Conservation (phyloP, 257 asterid species). For the Oldenlandia corymbosa region DNA sequence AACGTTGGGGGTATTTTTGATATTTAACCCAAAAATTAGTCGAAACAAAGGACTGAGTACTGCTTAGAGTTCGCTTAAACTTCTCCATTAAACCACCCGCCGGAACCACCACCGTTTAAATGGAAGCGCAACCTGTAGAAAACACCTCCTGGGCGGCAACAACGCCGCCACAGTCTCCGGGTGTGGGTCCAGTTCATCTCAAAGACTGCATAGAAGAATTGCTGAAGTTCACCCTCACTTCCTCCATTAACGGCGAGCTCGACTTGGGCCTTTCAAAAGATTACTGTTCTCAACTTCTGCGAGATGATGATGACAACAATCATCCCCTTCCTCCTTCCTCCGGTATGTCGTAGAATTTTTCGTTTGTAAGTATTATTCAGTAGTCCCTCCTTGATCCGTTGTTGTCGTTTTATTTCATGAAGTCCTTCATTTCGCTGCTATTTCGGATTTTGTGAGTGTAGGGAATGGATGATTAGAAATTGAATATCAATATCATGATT, state of each 20-base stretch:
- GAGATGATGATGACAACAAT: conserved; percentile 35
- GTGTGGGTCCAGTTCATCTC: conserved; percentile 28
- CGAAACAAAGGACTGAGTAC: no score
- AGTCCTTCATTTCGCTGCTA: background rate
- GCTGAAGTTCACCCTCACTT: conserved; percentile 44
- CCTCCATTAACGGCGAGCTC: conserved; percentile 38
- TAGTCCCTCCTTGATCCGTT: no score
- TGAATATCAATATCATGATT: no score
- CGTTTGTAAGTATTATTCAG: no score
- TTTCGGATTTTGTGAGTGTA: background rate
- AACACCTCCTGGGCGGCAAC: background rate
- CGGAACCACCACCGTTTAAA: background rate
- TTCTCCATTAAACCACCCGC: no score
- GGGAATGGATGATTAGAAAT: background rate
- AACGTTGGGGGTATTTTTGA: no score
- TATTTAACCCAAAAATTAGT: no score
- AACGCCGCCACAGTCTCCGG: conserved; percentile 45
- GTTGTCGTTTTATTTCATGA: background rate
- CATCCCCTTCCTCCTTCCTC: conserved; percentile 13
- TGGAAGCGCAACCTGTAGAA: background rate
- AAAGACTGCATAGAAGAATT: conserved; percentile 55
- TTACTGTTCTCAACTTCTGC: conserved; percentile 57
- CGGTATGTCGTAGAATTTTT: conserved; percentile 14
- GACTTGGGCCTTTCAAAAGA: conserved; percentile 48
- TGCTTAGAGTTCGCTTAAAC: no score